Evolutionary conservation across 805 yeast species (phyloP).

Genomic region (Torulaspora maleeae): DNA sequence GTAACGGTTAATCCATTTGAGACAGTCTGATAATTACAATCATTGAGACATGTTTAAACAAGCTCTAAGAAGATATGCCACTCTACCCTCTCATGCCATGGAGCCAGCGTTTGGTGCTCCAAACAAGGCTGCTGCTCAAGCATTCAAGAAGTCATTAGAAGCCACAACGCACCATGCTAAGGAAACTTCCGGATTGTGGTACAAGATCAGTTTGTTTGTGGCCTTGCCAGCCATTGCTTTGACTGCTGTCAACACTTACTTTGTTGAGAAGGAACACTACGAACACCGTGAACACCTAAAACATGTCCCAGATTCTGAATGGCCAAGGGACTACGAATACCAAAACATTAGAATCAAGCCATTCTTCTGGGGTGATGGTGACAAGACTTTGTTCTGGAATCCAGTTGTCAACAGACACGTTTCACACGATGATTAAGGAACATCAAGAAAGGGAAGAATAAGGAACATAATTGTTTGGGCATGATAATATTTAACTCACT

Average conservation of each 20-base stretch:
- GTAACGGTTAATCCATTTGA: background rate
- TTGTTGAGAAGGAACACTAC: conserved; percentile 82
- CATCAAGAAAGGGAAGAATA: background rate
- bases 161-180: conserved; percentile 77
- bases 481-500: conserved; percentile 9
- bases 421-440: conserved; percentile 31
- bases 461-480: conserved; percentile 5
- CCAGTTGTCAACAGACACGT: conserved; percentile 84
- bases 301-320: conserved; percentile 75
- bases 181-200: conserved; percentile 75
- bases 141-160: conserved; percentile 54
- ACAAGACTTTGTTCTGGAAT: conserved; percentile 96
- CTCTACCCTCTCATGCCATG: conserved; percentile 41
- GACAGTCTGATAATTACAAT: background rate
- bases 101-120: conserved; percentile 47
- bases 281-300: conserved; percentile 76
- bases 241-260: conserved; percentile 75
- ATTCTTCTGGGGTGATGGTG: conserved; percentile 99
- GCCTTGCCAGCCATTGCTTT: conserved; percentile 78
- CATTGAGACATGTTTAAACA: conserved; percentile 42
- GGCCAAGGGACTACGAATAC: conserved; percentile 88
- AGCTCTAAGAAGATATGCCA: conserved; percentile 35
- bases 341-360: conserved; percentile 83
- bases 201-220: conserved; percentile 70
- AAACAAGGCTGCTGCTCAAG: conserved; percentile 58